Evolutionary conservation across 306 rosid species (phyloP), one percentile per base, ranked within the genome.

Genomic region (Ceratonia siliqua): DNA sequence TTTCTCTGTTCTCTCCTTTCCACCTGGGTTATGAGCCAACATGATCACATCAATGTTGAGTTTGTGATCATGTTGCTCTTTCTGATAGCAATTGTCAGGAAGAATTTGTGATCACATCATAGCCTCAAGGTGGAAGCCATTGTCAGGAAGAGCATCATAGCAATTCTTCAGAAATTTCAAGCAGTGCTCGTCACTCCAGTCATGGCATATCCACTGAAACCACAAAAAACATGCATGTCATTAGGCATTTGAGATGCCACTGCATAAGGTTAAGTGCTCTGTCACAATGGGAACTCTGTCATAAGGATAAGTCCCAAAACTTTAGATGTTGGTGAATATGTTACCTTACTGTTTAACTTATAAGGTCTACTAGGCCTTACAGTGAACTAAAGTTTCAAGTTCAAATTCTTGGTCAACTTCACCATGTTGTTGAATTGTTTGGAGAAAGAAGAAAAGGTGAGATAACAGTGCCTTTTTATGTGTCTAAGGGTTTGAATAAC

Each of bases 121-220:
- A 10, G 12, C 18, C 4, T 10, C n/a, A n/a, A n/a, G n/a, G n/a
- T n/a, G n/a, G n/a, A n/a, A n/a, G n/a, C 97, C 97, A 2, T 86
- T 63, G 8, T 86, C 81, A 0, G 97, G 96, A 8, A 94, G 85
- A 2, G 97, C 90, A 0, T 80, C 88, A 0, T 89, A 83, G 85
- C 97, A 94, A 64, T 92, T 92, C 89, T 87, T 92, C 84, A 94
- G 75, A 27, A 92, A 71, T 24, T 92, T 92, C 73, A 85, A 52
- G 88, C 97, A 94, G 78, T 94, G 95, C 52, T 85, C 93, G 33
- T 94, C 99, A 22, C 96, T 94, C 99, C 97, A 94, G 18, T 94
- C 96, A 54, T 94, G 99, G 32, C 97, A 90, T 69, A 92, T 86
- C 95, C 95, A 92, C 97, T 94, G 72, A 10, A 53, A 28, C 0